Conservation (phyloP, 306 rosid species). For the Rosa rugosa region DNA sequence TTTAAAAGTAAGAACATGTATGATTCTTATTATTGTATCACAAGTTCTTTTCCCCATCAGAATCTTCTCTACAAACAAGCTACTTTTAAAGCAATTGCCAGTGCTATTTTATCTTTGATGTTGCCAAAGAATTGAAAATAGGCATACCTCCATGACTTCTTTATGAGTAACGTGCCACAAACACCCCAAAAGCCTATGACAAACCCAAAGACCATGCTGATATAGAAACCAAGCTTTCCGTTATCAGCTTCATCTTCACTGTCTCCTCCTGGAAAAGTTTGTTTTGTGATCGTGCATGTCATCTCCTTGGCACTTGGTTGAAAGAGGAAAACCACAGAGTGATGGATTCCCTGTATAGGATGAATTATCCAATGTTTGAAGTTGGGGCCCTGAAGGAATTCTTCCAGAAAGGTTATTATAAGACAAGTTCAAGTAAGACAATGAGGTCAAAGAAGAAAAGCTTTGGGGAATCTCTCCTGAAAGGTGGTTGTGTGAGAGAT, state of each 20-base stretch:
- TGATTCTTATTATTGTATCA: no score
- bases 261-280: neutral
- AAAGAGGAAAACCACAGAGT: neutral
- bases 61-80: neutral
- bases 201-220: neutral
- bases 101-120: neutral
- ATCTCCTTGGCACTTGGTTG: neutral
- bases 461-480: constrained; percentile 14
- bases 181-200: neutral
- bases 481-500: constrained; percentile 19
- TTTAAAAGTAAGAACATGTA: no score
- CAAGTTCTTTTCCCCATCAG: neutral
- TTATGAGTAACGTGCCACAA: neutral
- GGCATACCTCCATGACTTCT: neutral
- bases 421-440: constrained; percentile 23
- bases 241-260: neutral
- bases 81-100: neutral
- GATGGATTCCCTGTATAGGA: neutral
- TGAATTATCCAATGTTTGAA: neutral
- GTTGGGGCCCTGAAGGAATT: constrained; percentile 5
- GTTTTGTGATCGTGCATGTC: neutral
- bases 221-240: neutral
- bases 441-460: neutral
- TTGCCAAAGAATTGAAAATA: neutral
- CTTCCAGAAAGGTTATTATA: constrained; percentile 11